phyloP scores from a whole-genome alignment of 176 grass and related monocot species.

The Musa beccarii region DNA sequence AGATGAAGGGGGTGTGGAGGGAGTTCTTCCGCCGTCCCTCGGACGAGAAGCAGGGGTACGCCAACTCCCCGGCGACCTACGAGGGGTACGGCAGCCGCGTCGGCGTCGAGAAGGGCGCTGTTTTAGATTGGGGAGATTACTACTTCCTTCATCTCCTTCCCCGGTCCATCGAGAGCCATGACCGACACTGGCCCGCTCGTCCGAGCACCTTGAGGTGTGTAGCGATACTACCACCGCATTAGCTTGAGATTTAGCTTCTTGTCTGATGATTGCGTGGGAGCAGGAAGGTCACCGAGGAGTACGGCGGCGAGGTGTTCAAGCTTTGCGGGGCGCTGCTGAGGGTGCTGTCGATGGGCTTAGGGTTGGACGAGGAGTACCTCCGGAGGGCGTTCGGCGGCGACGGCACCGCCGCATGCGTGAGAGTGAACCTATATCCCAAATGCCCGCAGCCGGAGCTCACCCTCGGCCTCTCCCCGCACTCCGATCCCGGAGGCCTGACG shows the following conservation, averaged over 20 bases:
- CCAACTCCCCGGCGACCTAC: conserved; percentile 50
- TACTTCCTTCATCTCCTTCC: conserved; percentile 50
- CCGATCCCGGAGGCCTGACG: conserved; percentile 59
- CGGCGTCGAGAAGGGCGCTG: conserved; percentile 53
- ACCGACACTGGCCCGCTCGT: conserved; percentile 40
- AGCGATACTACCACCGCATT: not conserved
- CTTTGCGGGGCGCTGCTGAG: conserved; percentile 58
- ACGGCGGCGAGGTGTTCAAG: conserved; percentile 26
- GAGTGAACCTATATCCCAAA: conserved; percentile 56
- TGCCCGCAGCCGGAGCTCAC: conserved; percentile 69
- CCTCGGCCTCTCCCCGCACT: conserved; percentile 59
- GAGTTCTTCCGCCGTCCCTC: conserved; percentile 53
- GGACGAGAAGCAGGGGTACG: conserved; percentile 38
- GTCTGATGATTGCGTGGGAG: not conserved
- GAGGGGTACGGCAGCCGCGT: conserved; percentile 74
- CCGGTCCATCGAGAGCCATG: conserved; percentile 26
- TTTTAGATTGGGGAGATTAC: conserved; percentile 67
- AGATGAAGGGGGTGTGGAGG: conserved; percentile 45
- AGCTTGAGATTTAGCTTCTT: not conserved
- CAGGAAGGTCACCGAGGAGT: conserved; percentile 54
- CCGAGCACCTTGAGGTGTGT: conserved; percentile 43
- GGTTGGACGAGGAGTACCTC: conserved; percentile 47
- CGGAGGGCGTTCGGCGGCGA: conserved; percentile 20
- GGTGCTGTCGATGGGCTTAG: conserved; percentile 54
- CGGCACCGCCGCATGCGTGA: conserved; percentile 22